phyloP scores from a whole-genome alignment of 2,329 filamentous ascomycete genomes.

The Gnomoniopsis sp. region DNA sequence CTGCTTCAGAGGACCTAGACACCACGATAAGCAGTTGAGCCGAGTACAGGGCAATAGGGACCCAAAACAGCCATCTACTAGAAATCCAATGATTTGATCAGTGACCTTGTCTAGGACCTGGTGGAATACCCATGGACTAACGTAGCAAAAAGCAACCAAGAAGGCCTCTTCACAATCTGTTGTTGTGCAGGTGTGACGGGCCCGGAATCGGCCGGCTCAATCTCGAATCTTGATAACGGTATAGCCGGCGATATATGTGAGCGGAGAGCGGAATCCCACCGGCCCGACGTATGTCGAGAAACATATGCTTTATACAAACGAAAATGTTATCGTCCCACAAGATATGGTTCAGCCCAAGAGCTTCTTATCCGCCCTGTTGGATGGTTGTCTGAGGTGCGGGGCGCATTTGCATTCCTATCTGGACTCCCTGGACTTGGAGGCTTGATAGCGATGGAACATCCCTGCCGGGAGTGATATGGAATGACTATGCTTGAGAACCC shows the following conservation, averaged over 20 bases:
- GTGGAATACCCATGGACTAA: too few relatives aligned
- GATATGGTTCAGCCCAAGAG: neutral
- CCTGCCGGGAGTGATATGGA: too few relatives aligned
- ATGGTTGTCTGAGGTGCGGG: neutral
- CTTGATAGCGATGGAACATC: too few relatives aligned
- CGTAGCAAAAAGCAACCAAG: too few relatives aligned
- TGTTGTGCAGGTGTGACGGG: neutral
- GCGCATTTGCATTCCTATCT: neutral
- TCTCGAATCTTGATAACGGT: neutral
- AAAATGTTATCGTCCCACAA: neutral
- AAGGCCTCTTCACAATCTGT: neutral
- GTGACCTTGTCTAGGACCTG: too few relatives aligned
- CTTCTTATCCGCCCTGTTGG: neutral
- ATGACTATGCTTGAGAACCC: too few relatives aligned
- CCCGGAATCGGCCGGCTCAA: neutral
- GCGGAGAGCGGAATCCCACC: neutral
- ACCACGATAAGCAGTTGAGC: too few relatives aligned
- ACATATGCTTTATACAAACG: neutral
- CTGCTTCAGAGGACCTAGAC: too few relatives aligned
- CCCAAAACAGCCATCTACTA: too few relatives aligned
- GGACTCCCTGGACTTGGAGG: too few relatives aligned
- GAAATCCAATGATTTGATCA: too few relatives aligned
- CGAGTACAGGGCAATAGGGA: too few relatives aligned
- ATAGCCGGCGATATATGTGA: neutral
- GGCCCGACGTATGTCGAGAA: neutral